Evolutionary conservation across 768 basidiomycete species (phyloP), one percentile per base, ranked within the genome.

Genomic region (Termitomyces sp.): DNA sequence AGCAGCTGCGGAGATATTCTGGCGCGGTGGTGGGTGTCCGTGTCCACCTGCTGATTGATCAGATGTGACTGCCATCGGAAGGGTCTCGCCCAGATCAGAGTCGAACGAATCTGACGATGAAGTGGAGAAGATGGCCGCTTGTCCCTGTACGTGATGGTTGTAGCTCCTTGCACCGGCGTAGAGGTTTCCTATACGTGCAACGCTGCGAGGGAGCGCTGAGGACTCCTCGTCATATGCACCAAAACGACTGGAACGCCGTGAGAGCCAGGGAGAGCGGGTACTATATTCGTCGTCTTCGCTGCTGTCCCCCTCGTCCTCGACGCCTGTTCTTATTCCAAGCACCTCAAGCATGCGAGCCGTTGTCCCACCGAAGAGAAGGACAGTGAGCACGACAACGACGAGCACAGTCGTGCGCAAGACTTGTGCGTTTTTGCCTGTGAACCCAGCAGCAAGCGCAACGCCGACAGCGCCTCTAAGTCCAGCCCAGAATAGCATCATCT

Each of bases 401-500:
- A 99, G 85, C 22, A 98, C 94, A 0, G 97, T 98, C 46, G 87
- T 97, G 34, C 94, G 79, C 52, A 99, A 79, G 41, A 91, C 92
- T 64, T 92, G 86, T 0, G 93, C 93, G 67, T 96, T 96, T 29
- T 85, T 79, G n/a, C 97, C 96, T 57, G 87, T 87, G 78, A 99
- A 96, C 2, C 95, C 95, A 2, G 94, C 91, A 1, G 97, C 97
- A 31, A 99, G 83, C 4, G 97, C 97, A 22, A 99, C 97, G 39
- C 97, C 97, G 43, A 99, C 97, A 0, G 97, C 97, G 36, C 97
- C 97, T 29, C 97, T 80, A 54, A 99, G 75, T 5, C 96, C 96
- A 1, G 96, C 96, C 97, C 96, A 99, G 74, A 98, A 98, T 16
- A 98, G 75, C 94, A 98, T 97, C 92, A 98, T 96, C 65, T 98